Conservation (phyloP, 2,329 filamentous ascomycete genomes). For the Ilyonectria robusta region DNA sequence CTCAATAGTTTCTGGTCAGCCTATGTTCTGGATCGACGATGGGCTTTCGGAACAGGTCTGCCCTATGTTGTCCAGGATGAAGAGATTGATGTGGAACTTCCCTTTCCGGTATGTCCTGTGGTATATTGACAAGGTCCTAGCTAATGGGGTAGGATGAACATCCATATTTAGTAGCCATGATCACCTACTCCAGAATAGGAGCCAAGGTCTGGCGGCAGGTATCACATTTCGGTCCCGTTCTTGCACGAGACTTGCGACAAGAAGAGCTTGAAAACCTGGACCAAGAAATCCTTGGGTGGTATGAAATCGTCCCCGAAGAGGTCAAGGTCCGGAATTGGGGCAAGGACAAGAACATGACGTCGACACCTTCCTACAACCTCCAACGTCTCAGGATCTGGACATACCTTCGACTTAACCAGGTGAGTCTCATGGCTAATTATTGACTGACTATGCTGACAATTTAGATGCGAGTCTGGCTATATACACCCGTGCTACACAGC, state of each 20-base stretch:
- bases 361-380: constrained; percentile 73
- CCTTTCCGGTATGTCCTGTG: constrained; percentile 76
- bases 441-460: constrained; percentile 18
- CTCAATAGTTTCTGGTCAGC: constrained; percentile 88
- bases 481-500: constrained; percentile 88
- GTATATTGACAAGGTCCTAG: constrained; percentile 31
- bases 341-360: constrained; percentile 65
- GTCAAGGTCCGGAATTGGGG: constrained; percentile 73
- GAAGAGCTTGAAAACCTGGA: constrained; percentile 87
- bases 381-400: constrained; percentile 86
- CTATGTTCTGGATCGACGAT: constrained; percentile 87
- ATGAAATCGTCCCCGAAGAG: constrained; percentile 78
- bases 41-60: constrained; percentile 91
- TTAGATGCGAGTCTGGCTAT: constrained; percentile 86
- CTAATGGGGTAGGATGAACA: constrained; percentile 59
- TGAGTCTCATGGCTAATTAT: constrained; percentile 39
- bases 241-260: constrained; percentile 75
- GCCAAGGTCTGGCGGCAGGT: constrained; percentile 91
- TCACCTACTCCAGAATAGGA: constrained; percentile 84
- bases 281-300: constrained; percentile 89
- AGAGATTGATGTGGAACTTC: constrained; percentile 85
- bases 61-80: constrained; percentile 89
- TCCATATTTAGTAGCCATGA: constrained; percentile 87
- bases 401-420: constrained; percentile 88
- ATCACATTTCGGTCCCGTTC: constrained; percentile 73